Base-by-base conservation (phyloP, 2,329 filamentous ascomycete genomes). In the Cordyceps fumosorosea region DNA sequence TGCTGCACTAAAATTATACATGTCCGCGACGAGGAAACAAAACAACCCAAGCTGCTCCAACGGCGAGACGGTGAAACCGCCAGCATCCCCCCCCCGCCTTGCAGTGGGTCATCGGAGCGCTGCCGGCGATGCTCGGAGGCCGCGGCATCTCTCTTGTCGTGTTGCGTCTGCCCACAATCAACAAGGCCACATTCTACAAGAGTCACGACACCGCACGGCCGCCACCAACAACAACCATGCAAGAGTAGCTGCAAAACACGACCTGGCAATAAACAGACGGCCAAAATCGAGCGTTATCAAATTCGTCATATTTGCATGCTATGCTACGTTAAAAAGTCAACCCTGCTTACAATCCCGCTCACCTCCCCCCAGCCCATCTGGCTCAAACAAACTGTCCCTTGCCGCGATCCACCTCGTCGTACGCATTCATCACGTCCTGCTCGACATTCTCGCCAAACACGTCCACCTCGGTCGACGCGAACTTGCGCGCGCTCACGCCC, bases 401-500 rank as follows among this genome's bases (percentile, higher is more conserved):
- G 29, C 12, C 20, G 12, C 32, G 40, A 55, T 60, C 59, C 45
- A 59, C 56, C 54, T 72, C 68, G 14, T 80, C 77, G 67, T 83
- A 84, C 44, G 75, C 76, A 56, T 78, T 72, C 71, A 85, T 73
- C 4, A 82, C 73, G 29, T 76, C 75, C 32, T 74, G 76, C 59
- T 80, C 76, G n/a, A 85, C 73, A 11, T 73, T 72, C 68, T 82
- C 80, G 50, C 77, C 76, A 64, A 85, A 85, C 12, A 84, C 83
- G 62, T 86, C 78, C 10, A 85, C 82, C 63, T 81, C 69, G 2
- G 83, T 84, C 26, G 71, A 71, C 10, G 85, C 82, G 72, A 95
- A 96, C 69, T 91, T 88, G 68, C 91, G 80, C 7, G 90, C 89
- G 66, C 82, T 81, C 24, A 93, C 77, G 1, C 82, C 78, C 64